Base-by-base conservation (phyloP, 768 basidiomycete species). In the Rubroboletus pulcherrimus region DNA sequence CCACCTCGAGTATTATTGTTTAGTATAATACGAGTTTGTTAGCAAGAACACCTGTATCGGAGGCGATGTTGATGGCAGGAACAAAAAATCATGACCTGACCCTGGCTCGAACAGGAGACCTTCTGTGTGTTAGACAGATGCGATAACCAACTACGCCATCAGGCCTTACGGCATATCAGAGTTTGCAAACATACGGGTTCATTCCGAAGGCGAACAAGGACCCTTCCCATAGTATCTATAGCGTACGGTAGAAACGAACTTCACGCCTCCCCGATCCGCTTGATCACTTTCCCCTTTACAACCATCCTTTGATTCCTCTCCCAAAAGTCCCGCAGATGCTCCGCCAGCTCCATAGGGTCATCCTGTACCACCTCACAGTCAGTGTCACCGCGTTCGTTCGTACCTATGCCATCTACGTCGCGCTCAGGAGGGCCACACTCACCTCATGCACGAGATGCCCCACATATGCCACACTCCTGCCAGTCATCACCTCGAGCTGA, bases 391-490 rank as follows among this genome's bases (percentile, higher is more conserved):
- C 21, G 17, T 31, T 26, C 15, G 14, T 33, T 38, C 5, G 26
- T 29, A 12, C 1, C 17, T 17, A n/a, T 26, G 21, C 15, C 48
- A 37, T 14, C 7, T 3, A 9, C 29, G 31, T 29, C 24, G 42
- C 33, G 19, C 9, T 29, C 8, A 26, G 10, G 19, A 8, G 21
- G 31, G 53, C 19, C 17, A 21, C 12, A 67, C 81, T 43, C 52
- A 93, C 93, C 79, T 98, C 96, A 44, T 98, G 96, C 24, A 99
- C 68, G 76, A 97, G 90, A 66, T 99, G 97, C 0, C 97, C 96
- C 1, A 92, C 91, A 17, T 41, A 17, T 7, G 53, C 14, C n/a
- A 61, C 56, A 34, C 86, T 84, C 9, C 84, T 81, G 1, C 62
- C 61, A 3, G 11, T 47, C 56, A 96, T 80, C 37, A 99, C 93